Conservation (phyloP, 495 filamentous ascomycete genomes). For the Aeminium ludgeri region DNA sequence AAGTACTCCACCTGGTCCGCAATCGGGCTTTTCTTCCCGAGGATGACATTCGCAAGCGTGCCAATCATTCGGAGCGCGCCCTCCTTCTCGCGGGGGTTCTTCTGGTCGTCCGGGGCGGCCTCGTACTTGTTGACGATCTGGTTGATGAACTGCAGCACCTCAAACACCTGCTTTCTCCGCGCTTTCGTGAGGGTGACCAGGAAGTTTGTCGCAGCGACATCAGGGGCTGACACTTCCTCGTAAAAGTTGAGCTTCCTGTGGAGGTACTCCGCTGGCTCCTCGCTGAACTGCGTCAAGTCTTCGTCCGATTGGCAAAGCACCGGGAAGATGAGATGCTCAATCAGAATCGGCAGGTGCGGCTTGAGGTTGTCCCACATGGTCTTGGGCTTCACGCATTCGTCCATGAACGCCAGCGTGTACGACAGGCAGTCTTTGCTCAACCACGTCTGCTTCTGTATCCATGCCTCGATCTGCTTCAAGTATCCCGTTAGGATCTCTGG, state of each 20-base stretch:
- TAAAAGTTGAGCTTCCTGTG: conserved; percentile 96
- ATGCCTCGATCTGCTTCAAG: conserved; percentile 82
- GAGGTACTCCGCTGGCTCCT: conserved; percentile 87
- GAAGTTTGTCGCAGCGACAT: conserved; percentile 94
- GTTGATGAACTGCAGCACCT: conserved; percentile 85
- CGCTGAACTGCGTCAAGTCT: conserved; percentile 83
- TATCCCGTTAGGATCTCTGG: conserved; percentile 91
- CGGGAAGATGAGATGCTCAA: conserved; percentile 88
- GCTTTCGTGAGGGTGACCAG: conserved; percentile 84
- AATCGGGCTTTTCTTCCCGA: conserved; percentile 95
- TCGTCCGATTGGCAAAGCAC: conserved; percentile 85
- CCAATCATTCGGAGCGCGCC: conserved; percentile 95
- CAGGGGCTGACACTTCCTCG: conserved; percentile 88
- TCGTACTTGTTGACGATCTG: conserved; percentile 82
- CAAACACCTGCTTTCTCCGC: conserved; percentile 88
- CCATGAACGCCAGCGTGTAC: conserved; percentile 80
- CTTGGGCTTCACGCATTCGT: conserved; percentile 95
- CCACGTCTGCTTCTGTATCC: conserved; percentile 89
- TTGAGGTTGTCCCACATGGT: conserved; percentile 89
- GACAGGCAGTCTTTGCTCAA: conserved; percentile 84
- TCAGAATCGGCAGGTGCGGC: conserved; percentile 77
- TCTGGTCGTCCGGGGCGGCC: conserved; percentile 62
- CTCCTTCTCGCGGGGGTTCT: conserved; percentile 88
- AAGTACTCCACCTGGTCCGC: conserved; percentile 98
- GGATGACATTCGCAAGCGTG: conserved; percentile 77